A percentile compares a stretch with the other conserved stretches of the same genome.
Conservation (phyloP, 257 asterid genomes). For the Ophiorrhiza pumila region DNA sequence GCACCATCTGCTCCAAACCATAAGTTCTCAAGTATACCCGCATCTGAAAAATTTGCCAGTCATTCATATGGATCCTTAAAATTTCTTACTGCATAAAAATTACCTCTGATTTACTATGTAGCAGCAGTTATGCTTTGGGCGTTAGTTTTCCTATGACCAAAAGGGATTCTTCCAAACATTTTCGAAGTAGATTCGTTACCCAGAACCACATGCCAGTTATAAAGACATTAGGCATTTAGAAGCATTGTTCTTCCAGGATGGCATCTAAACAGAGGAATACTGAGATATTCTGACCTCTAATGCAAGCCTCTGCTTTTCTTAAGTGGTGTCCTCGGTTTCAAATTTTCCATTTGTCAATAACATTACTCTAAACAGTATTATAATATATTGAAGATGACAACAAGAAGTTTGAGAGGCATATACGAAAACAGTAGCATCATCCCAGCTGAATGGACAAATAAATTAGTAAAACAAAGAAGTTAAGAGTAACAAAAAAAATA, state of each 20-base stretch:
- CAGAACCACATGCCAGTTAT: background rate
- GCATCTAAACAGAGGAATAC: background rate
- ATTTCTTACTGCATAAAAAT: background rate
- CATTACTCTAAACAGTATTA: background rate
- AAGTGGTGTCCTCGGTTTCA: background rate
- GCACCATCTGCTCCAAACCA: conserved; percentile 95
- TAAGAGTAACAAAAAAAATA: background rate
- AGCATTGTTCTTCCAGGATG: background rate
- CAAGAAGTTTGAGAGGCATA: background rate
- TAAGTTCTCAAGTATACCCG: conserved; percentile 83
- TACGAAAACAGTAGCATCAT: background rate
- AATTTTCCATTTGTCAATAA: background rate
- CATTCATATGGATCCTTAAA: conserved; percentile 13
- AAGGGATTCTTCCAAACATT: background rate
- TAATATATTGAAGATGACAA: background rate
- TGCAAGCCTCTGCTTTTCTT: background rate
- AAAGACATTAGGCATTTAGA: background rate
- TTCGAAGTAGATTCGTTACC: background rate
- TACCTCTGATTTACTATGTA: background rate
- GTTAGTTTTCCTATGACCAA: background rate
- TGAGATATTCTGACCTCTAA: background rate
- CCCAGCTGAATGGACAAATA: background rate
- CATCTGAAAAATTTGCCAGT: conserved; percentile 54
- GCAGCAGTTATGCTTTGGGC: background rate
- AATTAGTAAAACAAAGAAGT: background rate